Conservation (phyloP, 345 rosid genomes). For the Triadica sebifera region DNA sequence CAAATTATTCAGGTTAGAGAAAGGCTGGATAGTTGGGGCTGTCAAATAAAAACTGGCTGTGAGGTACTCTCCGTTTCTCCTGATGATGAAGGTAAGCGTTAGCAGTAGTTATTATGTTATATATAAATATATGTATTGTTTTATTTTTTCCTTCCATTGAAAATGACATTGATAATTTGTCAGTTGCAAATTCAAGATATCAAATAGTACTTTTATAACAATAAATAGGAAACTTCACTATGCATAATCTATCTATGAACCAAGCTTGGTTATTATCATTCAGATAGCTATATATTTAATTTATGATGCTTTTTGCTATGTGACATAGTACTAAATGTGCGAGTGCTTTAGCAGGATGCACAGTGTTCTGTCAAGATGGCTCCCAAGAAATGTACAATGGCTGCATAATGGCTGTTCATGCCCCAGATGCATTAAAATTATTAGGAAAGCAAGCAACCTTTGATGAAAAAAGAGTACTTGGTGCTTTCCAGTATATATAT, state of each 20-base stretch:
- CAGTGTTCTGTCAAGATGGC: conserved; percentile 47
- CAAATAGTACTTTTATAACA: too few relatives aligned
- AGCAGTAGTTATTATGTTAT: background rate
- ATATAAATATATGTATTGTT: too few relatives aligned
- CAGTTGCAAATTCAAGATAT: too few relatives aligned
- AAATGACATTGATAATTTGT: too few relatives aligned
- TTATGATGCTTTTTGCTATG: background rate
- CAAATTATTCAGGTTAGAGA: conserved; percentile 50
- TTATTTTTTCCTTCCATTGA: background rate
- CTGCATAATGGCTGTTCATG: conserved; percentile 68
- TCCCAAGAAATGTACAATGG: conserved; percentile 43
- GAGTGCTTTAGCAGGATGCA: conserved; percentile 41
- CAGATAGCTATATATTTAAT: too few relatives aligned
- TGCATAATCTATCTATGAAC: too few relatives aligned
- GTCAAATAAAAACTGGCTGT: conserved; percentile 57
- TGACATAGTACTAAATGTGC: background rate
- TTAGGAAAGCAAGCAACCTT: conserved; percentile 65
- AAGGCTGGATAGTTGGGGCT: conserved; percentile 60
- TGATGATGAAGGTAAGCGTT: conserved; percentile 41
- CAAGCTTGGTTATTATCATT: too few relatives aligned
- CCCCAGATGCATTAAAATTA: conserved; percentile 69
- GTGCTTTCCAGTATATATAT: conserved; percentile 79
- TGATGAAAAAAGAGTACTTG: conserved; percentile 73
- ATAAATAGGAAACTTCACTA: too few relatives aligned
- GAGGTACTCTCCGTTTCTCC: conserved; percentile 53